phyloP scores from a whole-genome alignment of 805 yeast genomes.

The Wickerhamiella lipophila region DNA sequence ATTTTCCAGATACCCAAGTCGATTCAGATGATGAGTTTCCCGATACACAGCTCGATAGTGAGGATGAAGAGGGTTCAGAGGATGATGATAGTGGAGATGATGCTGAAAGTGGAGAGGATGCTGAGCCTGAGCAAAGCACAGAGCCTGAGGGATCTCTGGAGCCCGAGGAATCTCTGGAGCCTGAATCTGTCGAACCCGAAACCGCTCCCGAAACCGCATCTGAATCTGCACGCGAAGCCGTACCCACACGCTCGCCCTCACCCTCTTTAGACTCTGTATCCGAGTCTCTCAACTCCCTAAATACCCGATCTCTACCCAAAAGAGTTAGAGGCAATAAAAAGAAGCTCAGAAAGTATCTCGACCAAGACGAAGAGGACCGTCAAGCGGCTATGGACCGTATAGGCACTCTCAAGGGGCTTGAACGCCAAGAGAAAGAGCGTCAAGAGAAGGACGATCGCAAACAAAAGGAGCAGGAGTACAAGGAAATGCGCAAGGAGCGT shows the following conservation, averaged over 20 bases:
- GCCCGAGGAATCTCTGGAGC: conserved; percentile 10
- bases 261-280: too few relatives aligned
- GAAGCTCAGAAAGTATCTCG: conserved; percentile 69
- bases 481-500: conserved; percentile 31
- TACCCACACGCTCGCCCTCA: too few relatives aligned
- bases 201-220: neutral
- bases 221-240: too few relatives aligned
- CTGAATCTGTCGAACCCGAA: conserved; percentile 9
- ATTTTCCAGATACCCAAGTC: conserved; percentile 21
- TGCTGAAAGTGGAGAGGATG: too few relatives aligned
- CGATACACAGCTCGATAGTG: conserved; percentile 22
- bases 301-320: neutral
- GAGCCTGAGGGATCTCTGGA: conserved; percentile 7
- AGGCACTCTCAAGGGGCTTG: conserved; percentile 62
- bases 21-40: conserved; percentile 25
- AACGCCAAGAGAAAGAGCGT: conserved; percentile 29
- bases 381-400: conserved; percentile 59
- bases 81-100: too few relatives aligned
- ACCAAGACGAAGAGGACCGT: conserved; percentile 87
- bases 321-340: conserved; percentile 74
- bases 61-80: conserved; percentile 14
- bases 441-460: conserved; percentile 29
- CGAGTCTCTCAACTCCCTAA: neutral
- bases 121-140: conserved; percentile 1
- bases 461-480: conserved; percentile 28